Percentiles rank a stretch among this genome's conserved stretches.
Evolutionary conservation across 2,329 filamentous ascomycete species (phyloP).

Genomic region (Penicillium sp.): DNA sequence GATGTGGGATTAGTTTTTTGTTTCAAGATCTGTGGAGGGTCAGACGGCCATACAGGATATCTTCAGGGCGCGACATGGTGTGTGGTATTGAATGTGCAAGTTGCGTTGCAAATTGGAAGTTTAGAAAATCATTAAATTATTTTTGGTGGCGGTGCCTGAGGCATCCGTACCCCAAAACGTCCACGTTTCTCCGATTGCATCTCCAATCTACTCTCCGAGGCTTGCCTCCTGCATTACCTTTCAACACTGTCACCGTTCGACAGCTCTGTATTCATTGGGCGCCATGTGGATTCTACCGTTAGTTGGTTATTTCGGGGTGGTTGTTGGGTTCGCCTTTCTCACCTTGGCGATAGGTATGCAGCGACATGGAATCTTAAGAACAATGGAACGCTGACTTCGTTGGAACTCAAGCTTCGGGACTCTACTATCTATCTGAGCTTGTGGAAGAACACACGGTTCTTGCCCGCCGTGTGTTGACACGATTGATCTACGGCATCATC

Average conservation of each 20-base stretch:
- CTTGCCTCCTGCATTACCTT: background rate
- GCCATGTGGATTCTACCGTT: conserved; percentile 93
- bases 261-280: background rate
- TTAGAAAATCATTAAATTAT: conserved; percentile 11
- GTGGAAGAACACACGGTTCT: conserved; percentile 97
- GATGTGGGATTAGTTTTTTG: conserved; percentile 25
- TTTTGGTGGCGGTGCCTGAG: conserved; percentile 17
- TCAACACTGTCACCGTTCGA: conserved; percentile 26
- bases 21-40: conserved; percentile 2
- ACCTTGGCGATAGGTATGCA: conserved; percentile 82
- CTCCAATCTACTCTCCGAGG: background rate
- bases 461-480: conserved; percentile 79
- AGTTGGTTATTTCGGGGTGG: conserved; percentile 81
- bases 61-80: conserved; percentile 94
- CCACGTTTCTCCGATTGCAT: conserved; percentile 8
- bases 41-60: conserved; percentile 67
- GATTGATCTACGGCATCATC: conserved; percentile 81
- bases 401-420: conserved; percentile 70
- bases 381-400: conserved; percentile 11
- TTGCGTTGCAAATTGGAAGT: background rate
- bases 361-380: background rate
- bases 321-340: conserved; percentile 88
- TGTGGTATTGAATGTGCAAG: conserved; percentile 16
- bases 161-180: conserved; percentile 10
- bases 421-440: conserved; percentile 97